These are phyloP conservation scores for Linnemannia zychae DNA, from an alignment of 192 early-diverging fungal species.

Conservation along the genomic window DNA sequence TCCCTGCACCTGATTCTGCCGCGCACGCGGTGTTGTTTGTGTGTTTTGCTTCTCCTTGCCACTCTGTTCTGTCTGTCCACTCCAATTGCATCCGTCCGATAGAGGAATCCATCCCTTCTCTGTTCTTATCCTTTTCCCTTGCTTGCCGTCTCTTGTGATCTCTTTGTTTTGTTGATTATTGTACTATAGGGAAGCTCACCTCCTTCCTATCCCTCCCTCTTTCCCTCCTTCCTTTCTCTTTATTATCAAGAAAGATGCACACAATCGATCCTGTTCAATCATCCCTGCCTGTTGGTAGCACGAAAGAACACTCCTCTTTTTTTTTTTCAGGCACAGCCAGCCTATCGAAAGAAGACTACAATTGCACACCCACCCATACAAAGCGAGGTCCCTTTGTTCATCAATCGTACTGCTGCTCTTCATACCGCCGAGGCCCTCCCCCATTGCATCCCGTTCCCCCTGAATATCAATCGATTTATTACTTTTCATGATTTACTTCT, in stretches of 20 bases:
- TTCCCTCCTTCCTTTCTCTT: neutral
- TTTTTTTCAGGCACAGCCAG: conserved; percentile 1
- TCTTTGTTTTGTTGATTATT: too few species aligned
- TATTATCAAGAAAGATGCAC: neutral
- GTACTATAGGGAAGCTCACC: too few species aligned
- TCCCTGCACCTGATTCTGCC: neutral
- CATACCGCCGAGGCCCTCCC: too few species aligned
- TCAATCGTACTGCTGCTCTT: too few species aligned
- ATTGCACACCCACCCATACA: neutral
- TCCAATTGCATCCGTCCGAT: neutral
- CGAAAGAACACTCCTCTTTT: conserved; percentile 1
- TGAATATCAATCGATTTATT: too few species aligned
- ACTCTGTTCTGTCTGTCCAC: too few species aligned
- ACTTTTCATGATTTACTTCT: neutral
- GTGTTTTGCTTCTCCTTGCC: too few species aligned
- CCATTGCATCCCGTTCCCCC: too few species aligned
- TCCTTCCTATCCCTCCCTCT: neutral
- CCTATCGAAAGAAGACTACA: neutral
- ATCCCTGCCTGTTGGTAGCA: neutral
- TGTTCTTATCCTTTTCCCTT: neutral
- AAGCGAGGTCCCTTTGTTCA: too few species aligned
- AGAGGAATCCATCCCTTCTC: neutral
- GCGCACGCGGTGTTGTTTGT: neutral
- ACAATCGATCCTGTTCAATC: neutral
- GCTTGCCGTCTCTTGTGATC: too few species aligned